Base-by-base conservation (phyloP, 1,139 yeast species). In the Geotrichum cucujoidarum region DNA sequence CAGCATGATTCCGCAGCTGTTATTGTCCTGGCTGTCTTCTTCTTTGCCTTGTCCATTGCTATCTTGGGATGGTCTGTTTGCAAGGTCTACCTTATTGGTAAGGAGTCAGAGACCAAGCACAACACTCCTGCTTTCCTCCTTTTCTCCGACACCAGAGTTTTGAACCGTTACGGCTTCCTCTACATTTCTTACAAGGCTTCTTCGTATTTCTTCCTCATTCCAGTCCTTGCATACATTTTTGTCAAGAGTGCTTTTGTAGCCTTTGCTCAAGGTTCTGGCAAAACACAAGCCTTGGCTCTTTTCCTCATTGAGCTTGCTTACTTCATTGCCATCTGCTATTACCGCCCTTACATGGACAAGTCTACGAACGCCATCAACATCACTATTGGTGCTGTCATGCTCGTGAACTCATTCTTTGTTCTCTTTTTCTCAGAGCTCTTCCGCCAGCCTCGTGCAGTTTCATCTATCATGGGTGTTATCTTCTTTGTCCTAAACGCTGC, bases 351-450 rank as follows among this genome's bases (percentile, higher is more conserved):
- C 66, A 80, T 94, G 89, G 97, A 92, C 69, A 88, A 81, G 67
- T 78, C 95, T 68, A 90, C 97, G 30, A 92, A 92, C 64, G 80
- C 80, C 25, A 87, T 90, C 75, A 92, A 89, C 68, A 90, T 92
- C 58, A 75, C 83, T 51, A 87, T 90, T 61, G 81, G 84, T 45
- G 76, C 85, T 40, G 80, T 92, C 55, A 83, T 81, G 60, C 76
- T 88, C 42, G 68, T 90, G 59, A 92, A 92, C 66, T 82, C 96
- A 1, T 67, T 89, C 50, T 84, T 92, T 72, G 89, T 87, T 67
- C 69, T 88, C 72, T 90, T 92, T 71, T 92, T 88, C 72, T 86
- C 96, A 27, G 81, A 84, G 60, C 72, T 92, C 51, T 88, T 90
- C 70, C 76, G 76, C 38, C 95, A 89, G 67, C 95, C 97, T 4